Base-by-base conservation (phyloP, 495 filamentous ascomycete species). In the Staphylotrichum tortipilum region DNA sequence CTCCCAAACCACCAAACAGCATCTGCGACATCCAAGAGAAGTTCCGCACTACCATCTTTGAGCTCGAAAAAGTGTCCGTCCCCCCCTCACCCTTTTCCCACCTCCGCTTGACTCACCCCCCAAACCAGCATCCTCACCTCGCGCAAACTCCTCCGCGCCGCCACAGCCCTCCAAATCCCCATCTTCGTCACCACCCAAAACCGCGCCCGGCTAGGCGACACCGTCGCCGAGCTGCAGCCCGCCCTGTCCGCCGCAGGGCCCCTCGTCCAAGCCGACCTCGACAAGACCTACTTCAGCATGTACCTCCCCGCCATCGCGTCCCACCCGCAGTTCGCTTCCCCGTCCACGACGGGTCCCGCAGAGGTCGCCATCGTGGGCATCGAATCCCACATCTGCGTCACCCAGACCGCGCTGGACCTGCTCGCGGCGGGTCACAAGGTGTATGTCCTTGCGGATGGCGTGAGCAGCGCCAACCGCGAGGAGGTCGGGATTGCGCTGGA, bases 1-100 rank as follows among this genome's bases (percentile, higher is more conserved):
- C 15, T 19, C 2, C 10, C 3, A 18, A 12, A 50, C 48, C 44
- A 29, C 2, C 0, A 3, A 8, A 8, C 57, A 97, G 91, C 56
- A 78, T 98, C 59, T 98, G 92, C 72, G 92, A 98, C 59, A 77
- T 96, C 55, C 92, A 98, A 75, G 90, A 95, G 54, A 90, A 86
- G 63, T 98, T 98, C 73, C 78, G 88, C 36, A 67, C 72, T 4
- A 79, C 79, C 34, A 94, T 98, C 62, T 78, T 80, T 65, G 82
- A 94, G 64, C 95, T 88, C 59, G 72, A 85, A 39, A 86, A 85
- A 60, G 72, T 95, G 85, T 88, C 73, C 41, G 66, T 47, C 37
- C 17, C 19, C 21, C 23, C 17, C 29, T 36, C 37, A 47, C 35
- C 22, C 12, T n/a, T 21, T 17, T 23, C 11, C 18, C 19, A n/a